Evolutionary conservation across 192 early-diverging fungal genomes (phyloP).

Genomic region (Umbelopsis ramanniana): DNA sequence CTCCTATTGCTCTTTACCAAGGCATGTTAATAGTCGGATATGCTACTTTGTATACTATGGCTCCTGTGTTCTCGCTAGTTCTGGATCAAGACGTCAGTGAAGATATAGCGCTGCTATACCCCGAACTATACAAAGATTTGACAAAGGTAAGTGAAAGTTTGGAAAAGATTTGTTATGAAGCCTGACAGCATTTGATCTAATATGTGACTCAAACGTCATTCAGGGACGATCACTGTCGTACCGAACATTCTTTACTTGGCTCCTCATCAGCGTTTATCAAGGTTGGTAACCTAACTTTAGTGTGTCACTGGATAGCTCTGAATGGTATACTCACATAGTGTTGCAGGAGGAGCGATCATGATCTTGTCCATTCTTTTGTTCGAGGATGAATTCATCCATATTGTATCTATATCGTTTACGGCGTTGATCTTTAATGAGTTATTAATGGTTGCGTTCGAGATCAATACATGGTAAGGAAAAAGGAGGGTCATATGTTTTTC

Average conservation of each 20-base stretch:
- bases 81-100: slow-evolving; percentile 89
- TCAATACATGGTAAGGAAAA: slow-evolving; percentile 80
- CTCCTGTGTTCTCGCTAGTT: slow-evolving; percentile 94
- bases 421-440: slow-evolving; percentile 93
- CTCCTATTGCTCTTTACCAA: slow-evolving; percentile 95
- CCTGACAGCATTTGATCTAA: neutral
- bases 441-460: slow-evolving; percentile 94
- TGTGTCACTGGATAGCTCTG: neutral
- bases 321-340: neutral
- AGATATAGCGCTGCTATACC: slow-evolving; percentile 89
- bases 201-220: neutral
- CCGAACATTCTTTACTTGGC: slow-evolving; percentile 95
- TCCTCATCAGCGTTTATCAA: slow-evolving; percentile 95
- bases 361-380: slow-evolving; percentile 92
- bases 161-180: neutral
- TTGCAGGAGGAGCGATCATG: slow-evolving; percentile 86
- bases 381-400: slow-evolving; percentile 93
- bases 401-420: slow-evolving; percentile 95
- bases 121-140: slow-evolving; percentile 93
- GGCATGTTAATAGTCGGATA: slow-evolving; percentile 88
- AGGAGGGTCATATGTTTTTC: neutral
- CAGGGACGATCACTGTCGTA: slow-evolving; percentile 87
- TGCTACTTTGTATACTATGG: slow-evolving; percentile 97
- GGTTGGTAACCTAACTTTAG: slow-evolving; percentile 73
- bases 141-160: slow-evolving; percentile 63